Evolutionary conservation across 345 rosid genomes (phyloP), one percentile per base, ranked within the genome.

Genomic region (Aegle marmelos): DNA sequence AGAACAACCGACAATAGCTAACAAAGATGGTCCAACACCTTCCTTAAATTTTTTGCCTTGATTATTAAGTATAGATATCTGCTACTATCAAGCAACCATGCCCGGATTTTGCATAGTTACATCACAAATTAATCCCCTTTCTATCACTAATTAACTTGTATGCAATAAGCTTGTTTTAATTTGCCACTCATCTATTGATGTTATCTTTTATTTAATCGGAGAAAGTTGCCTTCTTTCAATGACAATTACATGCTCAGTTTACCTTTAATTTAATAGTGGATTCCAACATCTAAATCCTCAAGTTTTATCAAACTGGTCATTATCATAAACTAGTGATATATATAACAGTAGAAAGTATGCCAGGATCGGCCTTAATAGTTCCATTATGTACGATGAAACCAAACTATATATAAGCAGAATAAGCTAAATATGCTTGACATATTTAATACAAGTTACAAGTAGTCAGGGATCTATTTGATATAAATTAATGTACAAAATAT

Each of bases 1-100:
- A 65, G 78, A 83, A 84, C 89, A 76, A 84, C 83, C 82, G 54
- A 78, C 86, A 79, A 78, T 85, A 80, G 54, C 77, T 57, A 83
- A 76, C 87, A 72, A 34, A 84, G 53, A 69, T 75, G 64, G 53
- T 54, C 9, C n/a, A 22, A 54, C 79, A 69, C 74, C 60, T 30
- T 36, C 53, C 61, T 61, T 31, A 11, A 45, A 13, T 45, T 45
- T 39, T 59, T 54, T 61, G 61, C 66, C 86, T 83, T 88, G 69
- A 76, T 83, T 54, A 68, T 1, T 61, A 88, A 83, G 88, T 61
- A 68, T 81, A 83, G 33, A 50, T 30, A 78, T 27, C 78, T 78
- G 82, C 66, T 74, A 45, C 75, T 65, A 81, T 62, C 68, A 57
- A 10, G 17, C 85, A 60, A 78, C 68, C 79, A n/a, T 67, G 33